Evolutionary conservation across 768 basidiomycete genomes (phyloP), one percentile per base, ranked within the genome.

Genomic region (Termitomyces sp.): DNA sequence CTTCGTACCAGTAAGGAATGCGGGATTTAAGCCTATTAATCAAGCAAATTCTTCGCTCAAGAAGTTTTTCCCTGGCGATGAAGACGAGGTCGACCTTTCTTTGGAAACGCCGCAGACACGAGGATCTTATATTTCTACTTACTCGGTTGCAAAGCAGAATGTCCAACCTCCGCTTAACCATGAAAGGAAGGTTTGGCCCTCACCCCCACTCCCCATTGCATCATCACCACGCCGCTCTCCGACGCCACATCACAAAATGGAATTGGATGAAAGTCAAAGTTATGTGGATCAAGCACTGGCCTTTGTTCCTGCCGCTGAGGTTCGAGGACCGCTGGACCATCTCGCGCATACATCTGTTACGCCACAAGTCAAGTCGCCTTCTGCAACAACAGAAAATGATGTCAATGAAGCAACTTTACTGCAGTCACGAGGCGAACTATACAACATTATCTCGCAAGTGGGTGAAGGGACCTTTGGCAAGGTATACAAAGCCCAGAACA

Each of bases 391-490:
- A 18, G 53, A 47, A 35, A 58, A 38, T 45, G 64, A 65, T 33
- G 48, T 47, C 9, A 52, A 58, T 30, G 35, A 61, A 28, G 62
- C 64, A 2, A 59, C 67, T 16, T 62, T 65, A 28, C 35, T 55
- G 30, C 58, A 64, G 16, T 64, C 72, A 24, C 69, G 65, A 9
- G 73, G 71, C 42, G 88, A 92, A 58, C 69, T 93, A 20, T 99
- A 97, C 71, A 82, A 85, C 52, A 91, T 94, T 59, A 79, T 98
- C 26, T 88, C 84, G 49, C 95, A 98, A 66, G 97, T 99, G 45
- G 97, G 97, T 12, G 96, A 98, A 71, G 97, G 97, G 3, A 99
- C 97, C 2, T 99, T 98, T 68, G 96, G 96, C 24, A 96, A 98
- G 70, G 96, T 99, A 1, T 82, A 97, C 76, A 99, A 99, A 72